Percentiles rank a stretch among this genome's conserved stretches.
These are phyloP conservation scores for Thraustochytrium striatum DNA, from an alignment of 352 stramenopile species.

Conservation along the genomic window DNA sequence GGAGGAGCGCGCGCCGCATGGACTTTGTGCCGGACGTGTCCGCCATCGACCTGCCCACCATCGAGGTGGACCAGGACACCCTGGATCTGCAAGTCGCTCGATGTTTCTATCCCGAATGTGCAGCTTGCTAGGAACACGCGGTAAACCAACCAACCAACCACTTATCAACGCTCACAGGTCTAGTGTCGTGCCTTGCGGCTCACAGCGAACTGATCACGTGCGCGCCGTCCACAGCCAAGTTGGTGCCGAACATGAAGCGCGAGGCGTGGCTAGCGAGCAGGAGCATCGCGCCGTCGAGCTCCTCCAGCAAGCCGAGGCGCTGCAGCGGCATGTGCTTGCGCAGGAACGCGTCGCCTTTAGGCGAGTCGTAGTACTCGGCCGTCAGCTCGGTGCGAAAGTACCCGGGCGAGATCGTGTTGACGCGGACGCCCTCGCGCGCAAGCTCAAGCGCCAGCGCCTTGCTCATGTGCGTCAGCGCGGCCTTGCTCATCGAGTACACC, in stretches of 20 bases:
- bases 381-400: conserved; percentile 48
- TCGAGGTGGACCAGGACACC: conserved; percentile 97
- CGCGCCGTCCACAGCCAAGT: conserved; percentile 41
- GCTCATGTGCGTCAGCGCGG: conserved; percentile 46
- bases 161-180: no score
- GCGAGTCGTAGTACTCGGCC: conserved; percentile 43
- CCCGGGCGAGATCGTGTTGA: conserved; percentile 44
- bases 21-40: conserved; percentile 99
- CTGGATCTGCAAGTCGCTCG: conserved; percentile 83
- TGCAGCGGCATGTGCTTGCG: conserved; percentile 44
- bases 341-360: conserved; percentile 38
- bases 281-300: conserved; percentile 47
- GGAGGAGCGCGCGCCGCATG: conserved; percentile 95
- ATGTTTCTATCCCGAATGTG: conserved; percentile 48
- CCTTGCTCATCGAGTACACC: conserved; percentile 49
- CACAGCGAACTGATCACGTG: conserved; percentile 29
- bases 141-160: no score
- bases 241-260: conserved; percentile 37
- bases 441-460: conserved; percentile 43
- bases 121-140: no score
- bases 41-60: conserved; percentile 82
- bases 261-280: conserved; percentile 35
- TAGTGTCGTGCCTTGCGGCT: no score
- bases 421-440: conserved; percentile 24
- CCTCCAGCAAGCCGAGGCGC: conserved; percentile 34